Conservation (phyloP, 257 asterid genomes). For the Henckelia pumila region DNA sequence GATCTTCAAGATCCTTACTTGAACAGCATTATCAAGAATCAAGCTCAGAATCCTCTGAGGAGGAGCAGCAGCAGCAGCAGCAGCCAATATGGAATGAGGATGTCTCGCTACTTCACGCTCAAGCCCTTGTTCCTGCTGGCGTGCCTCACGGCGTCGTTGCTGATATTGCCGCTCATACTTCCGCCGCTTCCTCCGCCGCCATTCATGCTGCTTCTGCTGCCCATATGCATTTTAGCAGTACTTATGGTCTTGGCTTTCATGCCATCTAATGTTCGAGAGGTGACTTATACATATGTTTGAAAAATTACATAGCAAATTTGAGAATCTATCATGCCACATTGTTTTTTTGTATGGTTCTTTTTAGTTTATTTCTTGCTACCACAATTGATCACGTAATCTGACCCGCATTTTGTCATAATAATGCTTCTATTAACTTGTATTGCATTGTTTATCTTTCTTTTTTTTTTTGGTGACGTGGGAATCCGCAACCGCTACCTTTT, state of each 20-base stretch:
- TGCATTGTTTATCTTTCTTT: not conserved
- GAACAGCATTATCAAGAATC: conserved; percentile 15
- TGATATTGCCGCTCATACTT: conserved; percentile 41
- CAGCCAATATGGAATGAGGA: conserved; percentile 16
- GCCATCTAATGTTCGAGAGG: conserved; percentile 28
- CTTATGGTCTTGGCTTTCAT: conserved; percentile 46
- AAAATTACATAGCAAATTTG: not conserved
- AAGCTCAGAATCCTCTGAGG: not conserved
- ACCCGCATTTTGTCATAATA: not conserved
- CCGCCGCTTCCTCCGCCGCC: conserved; percentile 62
- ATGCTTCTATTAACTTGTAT: too few relatives aligned
- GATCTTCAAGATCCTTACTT: conserved; percentile 1
- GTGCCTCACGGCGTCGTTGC: conserved; percentile 36
- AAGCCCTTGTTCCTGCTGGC: conserved; percentile 33
- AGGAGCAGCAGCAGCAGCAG: not conserved
- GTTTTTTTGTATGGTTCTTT: not conserved
- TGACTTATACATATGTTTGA: conserved; percentile 17
- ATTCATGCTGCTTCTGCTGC: conserved; percentile 41
- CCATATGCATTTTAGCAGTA: conserved; percentile 34
- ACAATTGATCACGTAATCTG: not conserved
- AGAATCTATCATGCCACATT: not conserved
- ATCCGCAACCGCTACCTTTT: too few relatives aligned
- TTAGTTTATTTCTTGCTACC: not conserved
- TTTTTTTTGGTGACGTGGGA: too few relatives aligned
- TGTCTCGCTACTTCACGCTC: conserved; percentile 31